Evolutionary conservation across 129 eudicot genomes (phyloP), one percentile per base, ranked within the genome.

Genomic region (Tagetes patula): DNA sequence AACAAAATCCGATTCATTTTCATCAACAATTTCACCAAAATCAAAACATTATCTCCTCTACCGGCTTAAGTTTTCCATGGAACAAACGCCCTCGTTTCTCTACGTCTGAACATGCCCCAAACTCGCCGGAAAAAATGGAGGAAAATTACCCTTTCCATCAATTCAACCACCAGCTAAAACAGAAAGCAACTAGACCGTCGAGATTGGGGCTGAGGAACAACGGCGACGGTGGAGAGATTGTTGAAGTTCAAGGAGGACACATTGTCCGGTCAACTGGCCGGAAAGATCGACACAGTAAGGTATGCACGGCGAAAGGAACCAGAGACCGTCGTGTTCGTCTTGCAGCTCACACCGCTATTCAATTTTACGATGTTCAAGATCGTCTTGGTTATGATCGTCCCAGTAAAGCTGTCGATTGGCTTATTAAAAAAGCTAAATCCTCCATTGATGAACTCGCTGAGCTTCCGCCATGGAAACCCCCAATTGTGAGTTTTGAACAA

Each of bases 341-440:
- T 58, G 87, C 97, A 1, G 96, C 97, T 0, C 88, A 86, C 82
- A 91, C 97, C 0, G 97, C 97, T 5, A 91, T 91, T n/a, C 97
- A 91, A 36, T 91, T 91, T 76, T 91, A 91, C 77, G 97, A 91
- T 45, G 97, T 91, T 4, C 97, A 91, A 67, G 97, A 91, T 74
- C 86, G 97, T 39, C 86, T 91, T 5, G 97, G 97, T 4, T 91
- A 86, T 68, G 97, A 91, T 79, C 79, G 96, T 1, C 96, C 97
- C 3, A 91, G 97, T 63, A 91, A 91, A 66, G 97, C 96, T 7
- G 96, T 91, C 11, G 97, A 91, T 69, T 91, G 97, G 97, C 86
- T 91, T 43, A 91, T 91, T 34, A 91, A 81, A 42, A 88, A 88
- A 70, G 97, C 97, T 37, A 84, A 91, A 67, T 1, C 91, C 40